These are phyloP conservation scores for Cryptococcus hybrid DNA, from an alignment of 1,284 basidiomycete species.

Conservation along the genomic window DNA sequence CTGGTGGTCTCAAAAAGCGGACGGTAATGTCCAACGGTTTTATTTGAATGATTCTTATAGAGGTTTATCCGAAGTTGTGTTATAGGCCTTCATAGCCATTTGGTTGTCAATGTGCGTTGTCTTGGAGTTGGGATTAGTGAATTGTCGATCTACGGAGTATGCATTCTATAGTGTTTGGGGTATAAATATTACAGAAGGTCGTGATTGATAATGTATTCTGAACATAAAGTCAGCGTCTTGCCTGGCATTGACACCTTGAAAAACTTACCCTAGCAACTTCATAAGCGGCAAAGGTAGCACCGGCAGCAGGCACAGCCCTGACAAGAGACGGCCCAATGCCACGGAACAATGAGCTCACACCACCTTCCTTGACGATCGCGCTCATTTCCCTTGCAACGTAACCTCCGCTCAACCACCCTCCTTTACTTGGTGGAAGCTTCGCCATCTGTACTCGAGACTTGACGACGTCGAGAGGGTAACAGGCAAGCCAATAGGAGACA, in stretches of 20 bases:
- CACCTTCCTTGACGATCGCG: slow-evolving; percentile 68
- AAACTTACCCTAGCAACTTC: slow-evolving; percentile 67
- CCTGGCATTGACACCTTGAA: neutral
- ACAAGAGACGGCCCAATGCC: slow-evolving; percentile 69
- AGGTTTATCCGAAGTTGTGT: neutral
- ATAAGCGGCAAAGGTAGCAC: slow-evolving; percentile 87
- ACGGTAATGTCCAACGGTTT: no score
- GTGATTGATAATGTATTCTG: slow-evolving; percentile 38
- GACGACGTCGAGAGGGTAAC: slow-evolving; percentile 87
- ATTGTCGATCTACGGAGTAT: neutral
- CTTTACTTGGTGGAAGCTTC: slow-evolving; percentile 67
- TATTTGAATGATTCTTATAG: neutral
- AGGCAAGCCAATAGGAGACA: slow-evolving; percentile 89
- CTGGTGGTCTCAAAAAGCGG: no score
- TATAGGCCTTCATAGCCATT: neutral
- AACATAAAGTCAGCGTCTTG: neutral
- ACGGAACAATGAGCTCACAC: slow-evolving; percentile 68
- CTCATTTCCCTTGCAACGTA: slow-evolving; percentile 75
- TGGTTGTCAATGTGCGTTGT: neutral
- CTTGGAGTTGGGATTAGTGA: neutral
- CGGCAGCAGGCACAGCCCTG: slow-evolving; percentile 83
- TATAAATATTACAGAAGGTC: slow-evolving; percentile 24
- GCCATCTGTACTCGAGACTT: slow-evolving; percentile 88
- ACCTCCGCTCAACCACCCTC: slow-evolving; percentile 57
- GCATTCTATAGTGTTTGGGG: neutral